Conservation (phyloP, 305 asterid species). For the Fraxinus ornus region DNA sequence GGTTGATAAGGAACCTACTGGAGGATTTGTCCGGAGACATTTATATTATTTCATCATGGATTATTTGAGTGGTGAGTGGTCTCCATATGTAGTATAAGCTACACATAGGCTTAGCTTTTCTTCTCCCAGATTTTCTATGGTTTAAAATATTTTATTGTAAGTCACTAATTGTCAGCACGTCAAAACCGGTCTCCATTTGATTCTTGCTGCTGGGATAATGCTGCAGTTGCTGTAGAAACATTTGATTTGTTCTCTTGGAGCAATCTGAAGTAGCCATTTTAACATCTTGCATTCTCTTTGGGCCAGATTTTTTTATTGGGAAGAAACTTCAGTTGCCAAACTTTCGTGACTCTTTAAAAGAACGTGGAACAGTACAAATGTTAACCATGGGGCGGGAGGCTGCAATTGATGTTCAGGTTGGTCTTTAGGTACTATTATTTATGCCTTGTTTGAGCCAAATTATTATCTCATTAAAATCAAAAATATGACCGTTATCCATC, state of each 20-base stretch:
- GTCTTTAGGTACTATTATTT: slow-evolving; percentile 21
- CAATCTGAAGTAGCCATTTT: slow-evolving; percentile 59
- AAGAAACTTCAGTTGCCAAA: slow-evolving; percentile 90
- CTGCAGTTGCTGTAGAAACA: slow-evolving; percentile 74
- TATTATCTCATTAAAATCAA: too few species aligned
- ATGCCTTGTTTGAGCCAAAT: too few species aligned
- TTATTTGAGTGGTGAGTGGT: slow-evolving; percentile 81
- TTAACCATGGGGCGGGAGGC: slow-evolving; percentile 96
- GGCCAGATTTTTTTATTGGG: slow-evolving; percentile 80
- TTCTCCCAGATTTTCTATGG: slow-evolving; percentile 35
- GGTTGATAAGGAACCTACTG: slow-evolving; percentile 88
- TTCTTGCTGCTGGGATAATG: slow-evolving; percentile 98
- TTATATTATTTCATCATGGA: slow-evolving; percentile 86
- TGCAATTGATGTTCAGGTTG: slow-evolving; percentile 95
- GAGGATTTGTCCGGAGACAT: slow-evolving; percentile 73
- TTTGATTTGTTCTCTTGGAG: slow-evolving; percentile 68
- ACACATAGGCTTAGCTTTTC: slow-evolving; percentile 24
- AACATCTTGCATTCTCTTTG: slow-evolving; percentile 68
- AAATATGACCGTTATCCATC: too few species aligned
- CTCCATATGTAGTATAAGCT: slow-evolving; percentile 29
- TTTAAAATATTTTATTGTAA: slow-evolving; percentile 57
- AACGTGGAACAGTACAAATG: slow-evolving; percentile 86
- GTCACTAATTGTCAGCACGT: slow-evolving; percentile 91
- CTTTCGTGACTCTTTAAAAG: slow-evolving; percentile 83
- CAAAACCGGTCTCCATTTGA: slow-evolving; percentile 85